A percentile compares a stretch with the other conserved stretches of the same genome.
These are phyloP conservation scores for Venturia carpophila DNA, from an alignment of 2,329 filamentous ascomycete species.

Conservation along the genomic window DNA sequence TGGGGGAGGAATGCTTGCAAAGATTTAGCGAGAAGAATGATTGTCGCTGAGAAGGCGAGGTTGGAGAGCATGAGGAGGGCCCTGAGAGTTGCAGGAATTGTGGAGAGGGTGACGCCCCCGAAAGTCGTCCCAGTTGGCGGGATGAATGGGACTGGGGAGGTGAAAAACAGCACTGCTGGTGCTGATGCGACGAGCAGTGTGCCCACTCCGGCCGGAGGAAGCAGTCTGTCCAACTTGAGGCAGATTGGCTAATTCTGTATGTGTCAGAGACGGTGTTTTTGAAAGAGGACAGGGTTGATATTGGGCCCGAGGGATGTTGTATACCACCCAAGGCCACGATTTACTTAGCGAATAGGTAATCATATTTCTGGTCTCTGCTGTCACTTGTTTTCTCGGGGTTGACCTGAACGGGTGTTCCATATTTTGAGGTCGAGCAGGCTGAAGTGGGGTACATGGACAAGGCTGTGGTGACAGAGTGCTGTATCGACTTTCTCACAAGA, in stretches of 20 bases:
- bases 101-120: conserved; percentile 8
- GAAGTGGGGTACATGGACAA: not conserved
- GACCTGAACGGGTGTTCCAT: not conserved
- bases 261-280: not conserved
- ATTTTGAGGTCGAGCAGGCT: not conserved
- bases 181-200: not conserved
- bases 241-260: conserved; percentile 4
- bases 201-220: not conserved
- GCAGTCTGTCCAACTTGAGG: not conserved
- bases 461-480: not conserved
- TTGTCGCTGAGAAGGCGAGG: conserved; percentile 71
- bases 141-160: not conserved
- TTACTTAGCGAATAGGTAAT: not conserved
- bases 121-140: not conserved
- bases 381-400: not conserved
- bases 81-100: conserved; percentile 48
- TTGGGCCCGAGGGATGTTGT: not conserved
- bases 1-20: conserved; percentile 67
- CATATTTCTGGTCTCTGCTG: not conserved
- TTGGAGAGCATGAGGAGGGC: conserved; percentile 75
- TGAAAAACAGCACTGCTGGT: not conserved
- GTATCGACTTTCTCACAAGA: not conserved
- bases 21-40: conserved; percentile 67
- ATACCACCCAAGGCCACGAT: not conserved
- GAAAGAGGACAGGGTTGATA: not conserved